Evolutionary conservation across 2,329 filamentous ascomycete species (phyloP).

Genomic region (Arthrobotrys sinensis): DNA sequence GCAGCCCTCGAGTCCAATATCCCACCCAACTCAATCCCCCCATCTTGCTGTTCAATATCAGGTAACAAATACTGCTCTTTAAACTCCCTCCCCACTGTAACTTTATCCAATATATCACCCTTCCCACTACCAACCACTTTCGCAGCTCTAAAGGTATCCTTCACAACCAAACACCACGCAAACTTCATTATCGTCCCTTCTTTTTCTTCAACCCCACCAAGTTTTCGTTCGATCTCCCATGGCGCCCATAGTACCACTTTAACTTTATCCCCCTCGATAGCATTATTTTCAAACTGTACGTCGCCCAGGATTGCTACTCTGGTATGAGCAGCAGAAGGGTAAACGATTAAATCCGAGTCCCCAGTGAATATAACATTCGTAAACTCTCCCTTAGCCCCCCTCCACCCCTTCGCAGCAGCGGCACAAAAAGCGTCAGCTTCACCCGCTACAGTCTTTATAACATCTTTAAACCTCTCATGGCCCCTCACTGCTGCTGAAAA

Average conservation of each 20-base stretch:
- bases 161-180: conserved; percentile 31
- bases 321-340: conserved; percentile 1
- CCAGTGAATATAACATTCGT: conserved; percentile 41
- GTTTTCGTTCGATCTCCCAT: conserved; percentile 25
- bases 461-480: conserved; percentile 22
- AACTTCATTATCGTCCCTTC: conserved; percentile 23
- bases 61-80: conserved; percentile 41
- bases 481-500: conserved; percentile 25
- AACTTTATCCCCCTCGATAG: neutral
- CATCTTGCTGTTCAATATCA: neutral
- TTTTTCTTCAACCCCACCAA: neutral
- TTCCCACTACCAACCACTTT: conserved; percentile 5
- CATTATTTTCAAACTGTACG: conserved; percentile 14
- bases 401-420: conserved; percentile 14
- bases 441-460: conserved; percentile 26
- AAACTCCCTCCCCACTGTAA: conserved; percentile 20
- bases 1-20: conserved; percentile 43
- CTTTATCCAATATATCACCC: neutral
- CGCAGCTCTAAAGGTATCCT: conserved; percentile 5
- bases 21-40: neutral
- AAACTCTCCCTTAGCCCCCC: neutral
- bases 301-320: conserved; percentile 27
- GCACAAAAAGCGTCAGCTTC: conserved; percentile 56
- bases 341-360: conserved; percentile 49
- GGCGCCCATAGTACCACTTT: conserved; percentile 44